Evolutionary conservation across 257 asterid species (phyloP).

Genomic region (Ilex aquifolium): DNA sequence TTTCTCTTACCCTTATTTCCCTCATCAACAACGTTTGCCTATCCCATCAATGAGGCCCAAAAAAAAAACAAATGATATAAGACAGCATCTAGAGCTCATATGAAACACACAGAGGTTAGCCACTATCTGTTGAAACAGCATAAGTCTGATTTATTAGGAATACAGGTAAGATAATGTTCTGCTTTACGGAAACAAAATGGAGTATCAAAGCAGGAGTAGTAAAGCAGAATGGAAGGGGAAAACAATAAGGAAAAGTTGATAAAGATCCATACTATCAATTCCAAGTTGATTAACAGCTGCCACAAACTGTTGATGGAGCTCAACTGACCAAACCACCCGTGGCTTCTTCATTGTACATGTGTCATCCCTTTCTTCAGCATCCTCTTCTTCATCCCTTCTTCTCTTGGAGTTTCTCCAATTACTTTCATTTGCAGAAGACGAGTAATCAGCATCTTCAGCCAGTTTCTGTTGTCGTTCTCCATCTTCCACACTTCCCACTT

Average conservation of each 20-base stretch:
- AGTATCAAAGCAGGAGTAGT: background rate
- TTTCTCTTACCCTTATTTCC: too few species aligned
- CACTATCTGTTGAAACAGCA: too few species aligned
- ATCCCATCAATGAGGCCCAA: too few species aligned
- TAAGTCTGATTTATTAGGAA: too few species aligned
- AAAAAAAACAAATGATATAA: too few species aligned
- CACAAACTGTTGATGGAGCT: conserved; percentile 97
- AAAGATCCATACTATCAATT: conserved; percentile 66
- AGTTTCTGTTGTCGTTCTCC: conserved; percentile 54
- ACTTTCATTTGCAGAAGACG: conserved; percentile 75
- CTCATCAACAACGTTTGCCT: too few species aligned
- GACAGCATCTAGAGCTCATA: too few species aligned
- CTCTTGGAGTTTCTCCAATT: conserved; percentile 59
- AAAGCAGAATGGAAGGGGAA: background rate
- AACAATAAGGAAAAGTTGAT: background rate
- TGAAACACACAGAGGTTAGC: too few species aligned
- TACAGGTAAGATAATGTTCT: too few species aligned
- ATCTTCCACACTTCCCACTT: conserved; percentile 59
- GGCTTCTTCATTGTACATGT: conserved; percentile 70
- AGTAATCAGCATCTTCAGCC: conserved; percentile 61
- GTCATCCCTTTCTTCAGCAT: conserved; percentile 77
- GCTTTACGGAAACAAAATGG: too few species aligned
- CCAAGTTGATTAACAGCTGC: conserved; percentile 91
- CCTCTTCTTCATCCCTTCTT: conserved; percentile 86
- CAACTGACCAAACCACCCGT: conserved; percentile 97